These are phyloP conservation scores for Penicillium riverlandense DNA, from an alignment of 495 filamentous ascomycete species.

Conservation along the genomic window DNA sequence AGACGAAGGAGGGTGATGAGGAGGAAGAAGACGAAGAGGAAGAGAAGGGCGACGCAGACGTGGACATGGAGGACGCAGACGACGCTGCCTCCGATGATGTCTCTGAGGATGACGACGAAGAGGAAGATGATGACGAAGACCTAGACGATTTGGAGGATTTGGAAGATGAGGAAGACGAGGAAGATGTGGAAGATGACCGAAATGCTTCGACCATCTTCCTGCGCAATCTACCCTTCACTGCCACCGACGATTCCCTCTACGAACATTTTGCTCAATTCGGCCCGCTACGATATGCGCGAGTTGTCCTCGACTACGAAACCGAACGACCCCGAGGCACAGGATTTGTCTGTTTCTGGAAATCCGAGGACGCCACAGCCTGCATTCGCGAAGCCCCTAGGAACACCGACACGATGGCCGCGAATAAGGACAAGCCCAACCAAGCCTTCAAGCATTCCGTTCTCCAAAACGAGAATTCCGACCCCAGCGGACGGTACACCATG, in stretches of 20 bases:
- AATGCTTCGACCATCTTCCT: slow-evolving; percentile 78
- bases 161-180: slow-evolving; percentile 43
- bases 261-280: slow-evolving; percentile 83
- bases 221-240: slow-evolving; percentile 87
- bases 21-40: slow-evolving; percentile 24
- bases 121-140: slow-evolving; percentile 24
- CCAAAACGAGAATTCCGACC: slow-evolving; percentile 71
- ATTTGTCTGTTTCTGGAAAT: slow-evolving; percentile 87
- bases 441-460: slow-evolving; percentile 67
- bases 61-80: slow-evolving; percentile 30
- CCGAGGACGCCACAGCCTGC: slow-evolving; percentile 64
- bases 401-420: slow-evolving; percentile 25
- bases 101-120: slow-evolving; percentile 16
- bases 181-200: slow-evolving; percentile 43
- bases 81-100: slow-evolving; percentile 17
- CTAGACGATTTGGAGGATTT: slow-evolving; percentile 30
- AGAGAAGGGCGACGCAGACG: slow-evolving; percentile 18
- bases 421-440: slow-evolving; percentile 34
- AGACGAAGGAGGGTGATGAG: slow-evolving; percentile 38
- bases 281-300: slow-evolving; percentile 73
- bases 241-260: slow-evolving; percentile 69
- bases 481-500: slow-evolving; percentile 74
- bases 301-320: slow-evolving; percentile 78
- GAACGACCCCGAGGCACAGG: slow-evolving; percentile 85
- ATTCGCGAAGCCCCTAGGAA: slow-evolving; percentile 61